Evolutionary conservation across 148 eudicot genomes (phyloP).

Genomic region (Amaranthus palmeri): DNA sequence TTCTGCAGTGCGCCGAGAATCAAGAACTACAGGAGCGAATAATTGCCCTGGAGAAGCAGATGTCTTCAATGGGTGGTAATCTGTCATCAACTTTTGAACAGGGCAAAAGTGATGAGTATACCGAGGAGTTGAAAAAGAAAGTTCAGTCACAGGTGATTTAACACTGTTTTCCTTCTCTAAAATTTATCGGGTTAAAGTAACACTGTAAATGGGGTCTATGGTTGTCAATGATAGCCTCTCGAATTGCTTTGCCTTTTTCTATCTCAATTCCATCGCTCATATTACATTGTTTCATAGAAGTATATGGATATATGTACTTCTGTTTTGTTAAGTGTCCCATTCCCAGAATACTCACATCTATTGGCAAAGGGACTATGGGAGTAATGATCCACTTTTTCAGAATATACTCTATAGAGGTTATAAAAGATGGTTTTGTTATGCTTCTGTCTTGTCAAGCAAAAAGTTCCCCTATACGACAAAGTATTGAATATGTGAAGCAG

Average conservation of each 20-base stretch:
- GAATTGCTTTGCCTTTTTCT: background rate
- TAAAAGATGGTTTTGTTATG: too few relatives aligned
- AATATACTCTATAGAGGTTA: too few relatives aligned
- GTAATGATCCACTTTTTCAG: too few relatives aligned
- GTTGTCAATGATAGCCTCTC: background rate
- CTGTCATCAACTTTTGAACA: conserved; percentile 31
- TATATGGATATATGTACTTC: too few relatives aligned
- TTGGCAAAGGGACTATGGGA: too few relatives aligned
- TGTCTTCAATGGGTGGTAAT: conserved; percentile 39
- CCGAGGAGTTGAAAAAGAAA: conserved; percentile 70
- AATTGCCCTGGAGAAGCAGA: conserved; percentile 55
- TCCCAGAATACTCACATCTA: too few relatives aligned
- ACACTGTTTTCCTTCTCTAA: background rate
- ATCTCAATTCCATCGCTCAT: too few relatives aligned
- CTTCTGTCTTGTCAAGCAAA: too few relatives aligned
- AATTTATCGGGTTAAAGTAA: background rate
- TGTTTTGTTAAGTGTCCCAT: too few relatives aligned
- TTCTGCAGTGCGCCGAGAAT: conserved; percentile 66
- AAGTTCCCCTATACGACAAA: too few relatives aligned
- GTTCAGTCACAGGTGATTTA: conserved; percentile 66
- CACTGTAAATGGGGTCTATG: background rate
- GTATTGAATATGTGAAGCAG: too few relatives aligned
- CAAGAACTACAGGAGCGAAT: conserved; percentile 63
- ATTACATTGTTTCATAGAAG: too few relatives aligned
- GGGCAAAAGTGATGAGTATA: conserved; percentile 42